Evolutionary conservation across 2,329 filamentous ascomycete genomes (phyloP).

Genomic region (Metarhizium anisopliae): DNA sequence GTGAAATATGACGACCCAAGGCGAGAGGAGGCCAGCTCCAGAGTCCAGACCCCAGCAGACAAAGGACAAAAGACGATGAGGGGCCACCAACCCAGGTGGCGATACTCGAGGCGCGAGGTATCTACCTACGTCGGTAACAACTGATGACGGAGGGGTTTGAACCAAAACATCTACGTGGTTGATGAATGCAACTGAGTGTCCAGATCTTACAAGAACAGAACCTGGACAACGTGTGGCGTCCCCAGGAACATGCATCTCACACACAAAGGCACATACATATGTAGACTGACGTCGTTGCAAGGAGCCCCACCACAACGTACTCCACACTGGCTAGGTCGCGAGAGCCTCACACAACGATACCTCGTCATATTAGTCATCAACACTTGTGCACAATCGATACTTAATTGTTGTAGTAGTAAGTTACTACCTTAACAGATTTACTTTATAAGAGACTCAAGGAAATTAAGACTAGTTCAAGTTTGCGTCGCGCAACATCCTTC

Average conservation of each 20-base stretch:
- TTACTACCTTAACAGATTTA: neutral
- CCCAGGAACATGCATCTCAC: too few species aligned
- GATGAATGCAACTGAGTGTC: too few species aligned
- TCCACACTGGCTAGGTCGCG: neutral
- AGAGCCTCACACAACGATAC: too few species aligned
- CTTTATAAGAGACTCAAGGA: neutral
- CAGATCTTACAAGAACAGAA: too few species aligned
- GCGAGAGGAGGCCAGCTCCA: neutral
- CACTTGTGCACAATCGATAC: too few species aligned
- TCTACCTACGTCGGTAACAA: too few species aligned
- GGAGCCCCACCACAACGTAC: neutral
- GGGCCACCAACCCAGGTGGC: neutral
- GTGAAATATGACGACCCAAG: neutral
- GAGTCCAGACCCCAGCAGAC: neutral
- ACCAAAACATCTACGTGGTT: too few species aligned
- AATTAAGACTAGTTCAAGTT: slow-evolving; percentile 1
- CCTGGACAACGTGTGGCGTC: too few species aligned
- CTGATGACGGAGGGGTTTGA: too few species aligned
- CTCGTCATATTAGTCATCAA: too few species aligned
- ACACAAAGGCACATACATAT: too few species aligned
- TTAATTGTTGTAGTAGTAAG: too few species aligned
- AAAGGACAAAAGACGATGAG: neutral
- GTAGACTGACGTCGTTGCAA: neutral
- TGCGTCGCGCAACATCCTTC: neutral
- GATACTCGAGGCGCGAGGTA: neutral